phyloP scores from a whole-genome alignment of 768 basidiomycete genomes.

The Rhizopogon vulgaris region DNA sequence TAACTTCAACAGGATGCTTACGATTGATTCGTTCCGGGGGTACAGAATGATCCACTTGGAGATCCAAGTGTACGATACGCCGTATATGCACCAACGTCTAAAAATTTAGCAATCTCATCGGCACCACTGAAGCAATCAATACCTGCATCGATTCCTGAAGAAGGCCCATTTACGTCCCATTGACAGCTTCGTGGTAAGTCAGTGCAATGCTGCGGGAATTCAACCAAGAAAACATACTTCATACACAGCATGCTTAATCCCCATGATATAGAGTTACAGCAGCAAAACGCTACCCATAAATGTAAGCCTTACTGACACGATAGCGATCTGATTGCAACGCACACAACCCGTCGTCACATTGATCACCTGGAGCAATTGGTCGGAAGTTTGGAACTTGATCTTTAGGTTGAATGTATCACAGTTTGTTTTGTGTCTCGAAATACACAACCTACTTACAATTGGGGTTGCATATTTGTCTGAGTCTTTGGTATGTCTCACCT shows the following conservation, averaged over 20 bases:
- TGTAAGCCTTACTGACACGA: background rate
- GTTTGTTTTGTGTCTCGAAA: background rate
- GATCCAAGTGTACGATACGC: slow-evolving; percentile 3
- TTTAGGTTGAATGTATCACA: background rate
- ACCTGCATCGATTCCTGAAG: slow-evolving; percentile 12
- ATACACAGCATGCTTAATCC: slow-evolving; percentile 22
- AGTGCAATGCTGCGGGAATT: background rate
- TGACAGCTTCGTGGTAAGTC: slow-evolving; percentile 14
- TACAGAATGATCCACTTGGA: slow-evolving; percentile 3
- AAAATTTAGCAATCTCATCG: background rate
- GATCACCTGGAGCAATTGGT: slow-evolving; percentile 15
- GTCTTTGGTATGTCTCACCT: slow-evolving; percentile 19
- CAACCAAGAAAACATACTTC: slow-evolving; percentile 10
- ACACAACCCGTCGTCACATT: slow-evolving; percentile 19
- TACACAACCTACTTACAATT: slow-evolving; percentile 11
- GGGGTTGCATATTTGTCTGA: slow-evolving; percentile 19
- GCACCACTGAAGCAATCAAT: background rate
- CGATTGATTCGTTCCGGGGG: slow-evolving; percentile 14
- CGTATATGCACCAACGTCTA: slow-evolving; percentile 3
- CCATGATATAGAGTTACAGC: slow-evolving; percentile 22
- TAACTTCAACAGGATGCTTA: slow-evolving; percentile 12
- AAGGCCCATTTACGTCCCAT: slow-evolving; percentile 6
- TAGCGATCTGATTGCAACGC: background rate
- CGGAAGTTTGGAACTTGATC: slow-evolving; percentile 17
- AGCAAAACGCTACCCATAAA: slow-evolving; percentile 12